Evolutionary conservation across 441 rosid species (phyloP), one percentile per base, ranked within the genome.

Genomic region (Gossypium davidsonii): DNA sequence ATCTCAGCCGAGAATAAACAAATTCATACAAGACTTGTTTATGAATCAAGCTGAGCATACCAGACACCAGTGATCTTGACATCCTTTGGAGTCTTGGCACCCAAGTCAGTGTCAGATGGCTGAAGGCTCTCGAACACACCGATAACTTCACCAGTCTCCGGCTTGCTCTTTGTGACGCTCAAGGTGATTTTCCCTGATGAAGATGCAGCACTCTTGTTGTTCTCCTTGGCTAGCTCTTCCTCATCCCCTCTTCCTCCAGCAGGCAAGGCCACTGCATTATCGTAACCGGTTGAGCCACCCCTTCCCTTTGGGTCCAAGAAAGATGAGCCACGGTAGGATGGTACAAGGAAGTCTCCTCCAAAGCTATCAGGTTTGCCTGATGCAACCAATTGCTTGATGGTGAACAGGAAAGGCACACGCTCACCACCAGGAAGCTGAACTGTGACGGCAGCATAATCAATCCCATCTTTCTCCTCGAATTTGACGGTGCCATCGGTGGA

Each of bases 171-270:
- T 56, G 90, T 85, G 0, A 91, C 97, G 62, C 97, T 85, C 31
- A 90, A 72, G 49, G 89, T 93, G 74, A 91, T 93, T 68, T 86
- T 89, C 60, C 98, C 97, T 1, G 71, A 69, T 2, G 97, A 93
- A 2, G 97, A 83, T 1, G 91, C 66, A 6, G 78, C 11, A 65
- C 80, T 85, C 87, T 91, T 93, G 70, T 60, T 82, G 69, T 93
- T 93, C 88, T 91, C 95, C 84, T 93, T 89, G 9, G 70, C 49
- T 4, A 88, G 85, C 21, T 91, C 95, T 75, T 91, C 95, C 73
- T 93, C 95, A 1, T 93, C 97, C 63, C 95, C 98, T 73, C 98
- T 86, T 9, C 98, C 98, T 31, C 97, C 98, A 0, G 97, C 98
- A 0, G 98, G 95, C 83, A 93, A 77, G 2, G 98, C 95, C 55